Conservation (phyloP, 73 alveolate species). For the Effrenium voratum region DNA sequence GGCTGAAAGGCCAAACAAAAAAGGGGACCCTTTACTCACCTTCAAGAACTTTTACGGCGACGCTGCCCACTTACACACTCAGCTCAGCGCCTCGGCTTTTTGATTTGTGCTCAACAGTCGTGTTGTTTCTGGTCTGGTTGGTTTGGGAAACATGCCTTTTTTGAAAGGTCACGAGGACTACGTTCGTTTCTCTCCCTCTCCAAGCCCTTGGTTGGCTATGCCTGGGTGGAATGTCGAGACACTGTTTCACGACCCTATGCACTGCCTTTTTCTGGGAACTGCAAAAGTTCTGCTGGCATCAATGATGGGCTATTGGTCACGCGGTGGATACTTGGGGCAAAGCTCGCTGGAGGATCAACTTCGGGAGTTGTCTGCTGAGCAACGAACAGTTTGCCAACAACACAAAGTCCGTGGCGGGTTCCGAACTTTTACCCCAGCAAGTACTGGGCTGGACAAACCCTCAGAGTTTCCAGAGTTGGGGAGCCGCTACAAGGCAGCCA, state of each 20-base stretch:
- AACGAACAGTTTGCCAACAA: background rate
- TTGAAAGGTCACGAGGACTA: background rate
- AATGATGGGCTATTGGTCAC: background rate
- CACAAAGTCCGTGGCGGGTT: background rate
- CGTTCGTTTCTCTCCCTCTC: background rate
- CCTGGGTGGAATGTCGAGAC: background rate
- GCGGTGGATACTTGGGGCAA: background rate
- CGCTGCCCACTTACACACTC: background rate
- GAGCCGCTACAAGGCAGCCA: background rate
- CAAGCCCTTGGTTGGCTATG: background rate
- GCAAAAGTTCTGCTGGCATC: background rate
- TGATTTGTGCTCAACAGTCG: no score
- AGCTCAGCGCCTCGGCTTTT: no score
- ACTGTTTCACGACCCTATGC: background rate
- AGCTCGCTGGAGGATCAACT: background rate
- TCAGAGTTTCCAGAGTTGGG: background rate
- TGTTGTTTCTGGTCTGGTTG: no score
- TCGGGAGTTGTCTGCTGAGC: background rate
- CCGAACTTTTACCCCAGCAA: background rate
- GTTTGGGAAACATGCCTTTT: no score
- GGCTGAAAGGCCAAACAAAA: conserved; percentile 11
- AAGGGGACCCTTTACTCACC: background rate
- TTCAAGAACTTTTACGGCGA: conserved; percentile 1
- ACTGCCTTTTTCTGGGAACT: background rate
- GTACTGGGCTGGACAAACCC: background rate